A percentile compares a stretch with the other conserved stretches of the same genome.
phyloP scores from a whole-genome alignment of 345 rosid species.

The Gossypium stocksii region DNA sequence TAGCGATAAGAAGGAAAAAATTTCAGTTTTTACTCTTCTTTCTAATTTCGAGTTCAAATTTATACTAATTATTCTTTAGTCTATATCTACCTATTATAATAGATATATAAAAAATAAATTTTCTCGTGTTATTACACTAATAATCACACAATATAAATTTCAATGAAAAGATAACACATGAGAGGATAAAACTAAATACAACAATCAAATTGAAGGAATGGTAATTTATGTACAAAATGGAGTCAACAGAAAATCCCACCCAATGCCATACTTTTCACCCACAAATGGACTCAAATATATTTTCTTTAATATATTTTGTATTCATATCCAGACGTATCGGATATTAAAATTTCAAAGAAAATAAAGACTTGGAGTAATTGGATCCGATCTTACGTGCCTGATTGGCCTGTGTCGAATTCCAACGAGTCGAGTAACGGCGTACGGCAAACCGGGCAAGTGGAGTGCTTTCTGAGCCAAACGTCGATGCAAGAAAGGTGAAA shows the following conservation, averaged over 20 bases:
- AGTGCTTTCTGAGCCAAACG: conserved; percentile 55
- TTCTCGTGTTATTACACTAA: too few relatives aligned
- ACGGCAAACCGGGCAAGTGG: conserved; percentile 71
- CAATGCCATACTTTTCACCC: neutral
- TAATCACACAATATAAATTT: too few relatives aligned
- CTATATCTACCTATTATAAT: too few relatives aligned
- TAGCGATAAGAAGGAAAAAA: too few relatives aligned
- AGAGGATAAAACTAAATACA: too few relatives aligned
- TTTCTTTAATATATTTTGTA: neutral
- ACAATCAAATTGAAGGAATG: neutral
- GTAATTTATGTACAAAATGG: neutral
- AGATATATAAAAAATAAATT: too few relatives aligned
- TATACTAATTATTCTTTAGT: too few relatives aligned
- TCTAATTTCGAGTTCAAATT: too few relatives aligned
- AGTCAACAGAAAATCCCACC: neutral
- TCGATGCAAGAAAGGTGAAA: conserved; percentile 69
- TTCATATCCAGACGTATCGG: neutral
- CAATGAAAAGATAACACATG: too few relatives aligned
- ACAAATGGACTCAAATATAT: neutral
- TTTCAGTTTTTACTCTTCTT: too few relatives aligned
- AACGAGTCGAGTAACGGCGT: conserved; percentile 38
- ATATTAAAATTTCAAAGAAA: neutral
- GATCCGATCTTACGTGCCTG: neutral
- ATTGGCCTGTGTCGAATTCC: conserved; percentile 4
- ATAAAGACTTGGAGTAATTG: neutral